Percentiles rank a stretch among this genome's conserved stretches.
These are phyloP conservation scores for Tuctoria greenei DNA, from an alignment of 176 grass and related monocot species.

Conservation along the genomic window DNA sequence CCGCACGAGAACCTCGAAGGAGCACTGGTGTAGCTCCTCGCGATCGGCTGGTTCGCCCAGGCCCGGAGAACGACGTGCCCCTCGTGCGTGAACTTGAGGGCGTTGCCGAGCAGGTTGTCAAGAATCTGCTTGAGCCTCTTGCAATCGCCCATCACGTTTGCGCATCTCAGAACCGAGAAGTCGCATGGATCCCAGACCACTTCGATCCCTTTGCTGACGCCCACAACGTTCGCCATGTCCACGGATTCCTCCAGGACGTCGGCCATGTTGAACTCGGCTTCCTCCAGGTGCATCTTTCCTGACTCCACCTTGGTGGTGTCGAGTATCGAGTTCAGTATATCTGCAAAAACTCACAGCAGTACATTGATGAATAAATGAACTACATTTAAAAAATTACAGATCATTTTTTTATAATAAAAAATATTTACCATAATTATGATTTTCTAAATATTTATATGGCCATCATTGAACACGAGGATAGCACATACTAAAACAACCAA, in stretches of 20 bases:
- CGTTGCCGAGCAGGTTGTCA: conserved; percentile 77
- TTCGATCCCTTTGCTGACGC: conserved; percentile 53
- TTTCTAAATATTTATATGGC: no score
- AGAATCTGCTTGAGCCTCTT: conserved; percentile 70
- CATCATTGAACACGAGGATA: no score
- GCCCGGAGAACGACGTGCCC: conserved; percentile 58
- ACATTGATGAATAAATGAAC: background rate
- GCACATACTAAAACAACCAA: no score
- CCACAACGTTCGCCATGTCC: conserved; percentile 56
- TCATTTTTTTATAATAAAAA: background rate
- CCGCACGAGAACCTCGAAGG: conserved; percentile 36
- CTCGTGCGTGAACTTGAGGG: conserved; percentile 67
- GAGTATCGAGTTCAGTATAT: conserved; percentile 71
- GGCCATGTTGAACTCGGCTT: conserved; percentile 60
- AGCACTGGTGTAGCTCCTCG: background rate
- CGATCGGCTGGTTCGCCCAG: conserved; percentile 57
- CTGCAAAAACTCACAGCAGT: conserved; percentile 36
- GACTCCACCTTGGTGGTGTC: conserved; percentile 80
- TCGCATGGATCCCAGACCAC: conserved; percentile 88
- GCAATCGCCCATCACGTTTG: conserved; percentile 44
- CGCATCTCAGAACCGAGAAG: conserved; percentile 50
- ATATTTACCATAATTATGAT: no score
- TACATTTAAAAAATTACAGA: background rate
- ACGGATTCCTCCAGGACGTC: conserved; percentile 74
- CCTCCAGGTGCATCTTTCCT: conserved; percentile 72